Percentiles rank a stretch among this genome's conserved stretches.
These are phyloP conservation scores for Metschnikowia continentalis DNA, from an alignment of 805 yeast genomes.

Conservation along the genomic window DNA sequence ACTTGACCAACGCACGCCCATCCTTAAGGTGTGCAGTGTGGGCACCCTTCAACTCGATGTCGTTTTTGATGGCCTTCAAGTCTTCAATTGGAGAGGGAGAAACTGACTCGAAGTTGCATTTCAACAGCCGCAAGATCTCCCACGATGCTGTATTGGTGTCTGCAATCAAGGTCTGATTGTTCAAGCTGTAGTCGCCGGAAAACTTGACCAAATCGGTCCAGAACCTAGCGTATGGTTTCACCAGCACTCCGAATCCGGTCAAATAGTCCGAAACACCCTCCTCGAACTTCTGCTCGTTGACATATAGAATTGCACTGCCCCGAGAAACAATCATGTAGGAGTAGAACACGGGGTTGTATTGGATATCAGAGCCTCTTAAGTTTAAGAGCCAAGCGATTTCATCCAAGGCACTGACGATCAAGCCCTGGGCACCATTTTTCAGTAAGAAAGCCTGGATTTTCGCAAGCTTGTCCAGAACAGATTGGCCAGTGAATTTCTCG, in stretches of 20 bases:
- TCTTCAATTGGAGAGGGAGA: conserved; percentile 41
- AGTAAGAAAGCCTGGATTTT: conserved; percentile 30
- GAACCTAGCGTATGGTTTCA: conserved; percentile 43
- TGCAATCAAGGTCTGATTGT: conserved; percentile 30
- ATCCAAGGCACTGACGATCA: conserved; percentile 46
- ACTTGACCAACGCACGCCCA: conserved; percentile 51
- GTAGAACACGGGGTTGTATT: conserved; percentile 52
- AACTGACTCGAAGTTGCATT: conserved; percentile 26
- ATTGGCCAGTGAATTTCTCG: conserved; percentile 60
- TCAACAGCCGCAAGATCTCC: conserved; percentile 36
- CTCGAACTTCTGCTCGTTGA: conserved; percentile 39
- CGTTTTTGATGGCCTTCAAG: conserved; percentile 51
- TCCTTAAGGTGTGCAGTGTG: conserved; percentile 52
- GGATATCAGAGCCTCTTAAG: conserved; percentile 52
- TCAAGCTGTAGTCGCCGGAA: conserved; percentile 32
- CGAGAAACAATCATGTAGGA: conserved; percentile 34
- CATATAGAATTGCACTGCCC: conserved; percentile 34
- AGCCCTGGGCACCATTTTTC: conserved; percentile 29
- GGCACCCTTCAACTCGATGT: conserved; percentile 48
- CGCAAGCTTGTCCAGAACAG: conserved; percentile 51
- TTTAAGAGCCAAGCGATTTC: conserved; percentile 53
- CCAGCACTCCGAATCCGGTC: conserved; percentile 21
- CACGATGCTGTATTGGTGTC: conserved; percentile 31
- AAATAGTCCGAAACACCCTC: conserved; percentile 25
- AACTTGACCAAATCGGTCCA: conserved; percentile 40